A percentile compares a stretch with the other conserved stretches of the same genome.
phyloP scores from a whole-genome alignment of 495 filamentous ascomycete species.

The Evernia prunastri region DNA sequence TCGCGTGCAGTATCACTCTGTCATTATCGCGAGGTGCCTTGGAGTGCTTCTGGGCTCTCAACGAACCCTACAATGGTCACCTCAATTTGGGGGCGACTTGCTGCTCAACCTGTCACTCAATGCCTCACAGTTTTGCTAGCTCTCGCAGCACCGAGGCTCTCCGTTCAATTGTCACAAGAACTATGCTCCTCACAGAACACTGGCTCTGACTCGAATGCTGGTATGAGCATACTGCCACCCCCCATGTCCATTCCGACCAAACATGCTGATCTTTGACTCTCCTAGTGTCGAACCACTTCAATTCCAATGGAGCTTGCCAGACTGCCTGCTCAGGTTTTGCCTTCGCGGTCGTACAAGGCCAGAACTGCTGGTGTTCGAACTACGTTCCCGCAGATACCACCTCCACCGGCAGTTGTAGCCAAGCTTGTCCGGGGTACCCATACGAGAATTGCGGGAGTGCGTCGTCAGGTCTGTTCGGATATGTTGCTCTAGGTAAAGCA shows the following conservation, averaged over 20 bases:
- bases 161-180: constrained; percentile 26
- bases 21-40: background rate
- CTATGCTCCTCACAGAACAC: constrained; percentile 48
- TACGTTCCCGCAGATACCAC: constrained; percentile 49
- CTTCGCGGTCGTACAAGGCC: constrained; percentile 58
- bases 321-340: constrained; percentile 54
- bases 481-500: constrained; percentile 42
- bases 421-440: constrained; percentile 60
- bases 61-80: background rate
- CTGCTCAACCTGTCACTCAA: background rate
- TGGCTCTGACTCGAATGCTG: constrained; percentile 30
- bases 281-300: constrained; percentile 49
- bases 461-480: constrained; percentile 51
- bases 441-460: constrained; percentile 56
- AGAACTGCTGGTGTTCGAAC: constrained; percentile 72
- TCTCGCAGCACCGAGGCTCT: constrained; percentile 14
- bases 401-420: constrained; percentile 42
- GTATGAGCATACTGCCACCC: constrained; percentile 26
- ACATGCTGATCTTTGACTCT: background rate
- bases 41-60: background rate
- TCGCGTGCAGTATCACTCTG: background rate
- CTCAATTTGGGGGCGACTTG: background rate
- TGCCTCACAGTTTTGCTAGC: constrained; percentile 16
- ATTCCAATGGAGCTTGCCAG: constrained; percentile 60
- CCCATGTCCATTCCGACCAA: background rate